Evolutionary conservation across 169 alveolate species (phyloP), one percentile per base, ranked within the genome.

Genomic region (Plasmodium coatneyi): DNA sequence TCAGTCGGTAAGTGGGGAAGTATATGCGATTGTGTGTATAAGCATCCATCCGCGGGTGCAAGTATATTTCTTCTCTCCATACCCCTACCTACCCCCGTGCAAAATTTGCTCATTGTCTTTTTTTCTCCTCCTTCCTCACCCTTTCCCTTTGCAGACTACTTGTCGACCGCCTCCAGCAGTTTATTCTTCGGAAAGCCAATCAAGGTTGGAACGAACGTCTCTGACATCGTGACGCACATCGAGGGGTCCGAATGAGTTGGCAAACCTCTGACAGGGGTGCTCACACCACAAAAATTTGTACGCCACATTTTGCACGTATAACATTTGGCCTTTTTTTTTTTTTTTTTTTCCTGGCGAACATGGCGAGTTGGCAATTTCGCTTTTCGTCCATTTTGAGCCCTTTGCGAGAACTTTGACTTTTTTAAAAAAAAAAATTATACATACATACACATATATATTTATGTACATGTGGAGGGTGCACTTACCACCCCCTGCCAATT

Each of bases 111-210:
- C 34, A 56, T 30, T 52, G 0, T 28, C 25, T 3, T 28, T 39
- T 12, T 79, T 25, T 79, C 5, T 32, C 19, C 46, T 49, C 25
- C n/a, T 39, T 5, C 46, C 9, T 6, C 5, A 7, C 6, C 19
- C 43, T 28, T 41, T 1, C 76, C 9, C 52, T 86, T 32, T 12
- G 32, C 71, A 86, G 93, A 86, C 66, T 74, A 86, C 66, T 54
- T 86, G 66, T 74, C 86, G 46, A 86, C 93, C 30, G 81, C 93
- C 32, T 86, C 93, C 32, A 86, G 93, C 66, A 86, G 93, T 32
- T 76, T 86, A 43, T 86, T 86, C 60, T 86, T 86, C 46, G 93
- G 93, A 34, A 86, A 86, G 80, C 93, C 54, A 5, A 76, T 86
- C 79, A 86, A 86, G 80, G 93, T 86, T 16, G 93, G 93, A 16